Conservation (phyloP, 2,329 filamentous ascomycete genomes). For the Ceratocystis albifundus region DNA sequence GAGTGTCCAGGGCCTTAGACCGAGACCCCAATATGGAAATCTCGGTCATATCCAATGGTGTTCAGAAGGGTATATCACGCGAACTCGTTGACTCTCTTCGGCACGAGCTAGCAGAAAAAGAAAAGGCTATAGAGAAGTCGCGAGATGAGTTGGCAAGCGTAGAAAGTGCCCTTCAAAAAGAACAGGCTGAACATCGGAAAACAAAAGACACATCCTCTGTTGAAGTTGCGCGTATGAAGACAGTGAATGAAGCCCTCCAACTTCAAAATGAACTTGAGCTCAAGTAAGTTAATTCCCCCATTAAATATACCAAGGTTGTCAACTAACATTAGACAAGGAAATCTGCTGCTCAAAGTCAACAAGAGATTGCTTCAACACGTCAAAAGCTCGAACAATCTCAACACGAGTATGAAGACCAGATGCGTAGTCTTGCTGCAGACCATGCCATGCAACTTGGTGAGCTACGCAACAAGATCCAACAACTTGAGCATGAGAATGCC, state of each 20-base stretch:
- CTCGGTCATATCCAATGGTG: conserved; percentile 62
- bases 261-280: conserved; percentile 57
- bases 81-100: conserved; percentile 81
- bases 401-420: conserved; percentile 15
- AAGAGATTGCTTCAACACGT: conserved; percentile 16
- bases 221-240: conserved; percentile 48
- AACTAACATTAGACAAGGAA: conserved; percentile 15
- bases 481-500: conserved; percentile 23
- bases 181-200: conserved; percentile 35
- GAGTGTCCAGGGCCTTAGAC: conserved; percentile 73
- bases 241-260: conserved; percentile 59
- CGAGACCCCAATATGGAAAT: conserved; percentile 82
- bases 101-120: conserved; percentile 63
- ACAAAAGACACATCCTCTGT: conserved; percentile 39
- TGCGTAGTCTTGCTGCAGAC: conserved; percentile 8
- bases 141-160: conserved; percentile 21
- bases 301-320: not conserved
- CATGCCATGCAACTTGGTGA: conserved; percentile 11
- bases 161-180: conserved; percentile 35
- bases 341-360: conserved; percentile 25
- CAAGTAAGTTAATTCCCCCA: conserved; percentile 31
- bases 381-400: conserved; percentile 17
- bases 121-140: conserved; percentile 28
- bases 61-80: conserved; percentile 84
- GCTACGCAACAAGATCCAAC: conserved; percentile 26